These are phyloP conservation scores for Paraconiothyrium brasiliense DNA, from an alignment of 2,329 filamentous ascomycete species.

Conservation along the genomic window DNA sequence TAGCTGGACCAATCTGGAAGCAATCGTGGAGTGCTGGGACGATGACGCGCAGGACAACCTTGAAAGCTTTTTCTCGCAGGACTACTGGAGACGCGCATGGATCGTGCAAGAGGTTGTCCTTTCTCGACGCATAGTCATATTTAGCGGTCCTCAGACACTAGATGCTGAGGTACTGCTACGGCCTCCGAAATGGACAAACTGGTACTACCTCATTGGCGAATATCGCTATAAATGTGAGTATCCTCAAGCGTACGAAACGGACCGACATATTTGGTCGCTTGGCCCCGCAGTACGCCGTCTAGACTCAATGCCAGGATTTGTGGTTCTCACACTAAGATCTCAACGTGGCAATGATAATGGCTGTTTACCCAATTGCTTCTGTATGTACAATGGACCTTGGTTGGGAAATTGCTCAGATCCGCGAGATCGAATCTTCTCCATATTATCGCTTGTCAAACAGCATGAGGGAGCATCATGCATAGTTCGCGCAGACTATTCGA, in stretches of 20 bases:
- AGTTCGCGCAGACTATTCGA: not conserved
- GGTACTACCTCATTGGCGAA: too few relatives aligned
- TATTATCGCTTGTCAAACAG: not conserved
- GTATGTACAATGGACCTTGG: not conserved
- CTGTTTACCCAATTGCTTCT: not conserved
- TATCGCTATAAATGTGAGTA: too few relatives aligned
- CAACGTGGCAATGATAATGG: not conserved
- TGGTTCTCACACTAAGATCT: too few relatives aligned
- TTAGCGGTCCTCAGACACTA: not conserved
- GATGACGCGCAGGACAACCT: not conserved
- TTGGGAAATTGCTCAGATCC: not conserved
- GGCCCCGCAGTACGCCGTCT: too few relatives aligned
- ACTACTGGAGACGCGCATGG: not conserved
- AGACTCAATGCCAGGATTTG: too few relatives aligned
- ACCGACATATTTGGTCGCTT: too few relatives aligned
- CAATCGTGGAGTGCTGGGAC: too few relatives aligned
- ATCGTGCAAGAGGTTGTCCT: not conserved
- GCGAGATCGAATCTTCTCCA: not conserved
- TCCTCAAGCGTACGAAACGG: too few relatives aligned
- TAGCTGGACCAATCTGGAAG: too few relatives aligned
- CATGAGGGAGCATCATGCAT: not conserved
- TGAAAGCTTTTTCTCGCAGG: too few relatives aligned
- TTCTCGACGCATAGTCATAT: not conserved
- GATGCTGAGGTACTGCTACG: not conserved
- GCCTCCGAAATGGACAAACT: not conserved